These are phyloP conservation scores for Simplicillium aogashimaense DNA, from an alignment of 2,329 filamentous ascomycete species.

Conservation along the genomic window DNA sequence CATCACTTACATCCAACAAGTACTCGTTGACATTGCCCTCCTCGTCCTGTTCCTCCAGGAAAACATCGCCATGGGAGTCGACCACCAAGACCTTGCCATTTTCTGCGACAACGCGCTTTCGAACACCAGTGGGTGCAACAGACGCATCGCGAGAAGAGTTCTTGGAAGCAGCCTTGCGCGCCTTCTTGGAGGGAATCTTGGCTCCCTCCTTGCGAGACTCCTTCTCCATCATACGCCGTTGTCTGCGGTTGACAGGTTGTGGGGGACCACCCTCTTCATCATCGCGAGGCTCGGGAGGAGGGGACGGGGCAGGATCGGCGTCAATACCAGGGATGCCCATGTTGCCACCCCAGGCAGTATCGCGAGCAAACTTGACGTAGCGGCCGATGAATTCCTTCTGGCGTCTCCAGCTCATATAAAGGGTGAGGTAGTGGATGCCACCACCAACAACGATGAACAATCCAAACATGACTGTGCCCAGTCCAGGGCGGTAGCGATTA, in stretches of 20 bases:
- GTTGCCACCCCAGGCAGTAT: slow-evolving; percentile 84
- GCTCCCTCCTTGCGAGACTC: slow-evolving; percentile 63
- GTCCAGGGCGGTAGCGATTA: slow-evolving; percentile 79
- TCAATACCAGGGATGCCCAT: slow-evolving; percentile 60
- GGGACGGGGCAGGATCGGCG: slow-evolving; percentile 27
- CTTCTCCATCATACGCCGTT: slow-evolving; percentile 82
- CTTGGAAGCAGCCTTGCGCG: slow-evolving; percentile 25
- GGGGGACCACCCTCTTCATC: slow-evolving; percentile 38
- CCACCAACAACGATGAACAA: slow-evolving; percentile 78
- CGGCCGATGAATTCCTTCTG: slow-evolving; percentile 85
- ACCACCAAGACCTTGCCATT: slow-evolving; percentile 95
- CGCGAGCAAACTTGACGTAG: slow-evolving; percentile 82
- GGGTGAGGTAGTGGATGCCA: slow-evolving; percentile 73
- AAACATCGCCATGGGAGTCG: slow-evolving; percentile 85
- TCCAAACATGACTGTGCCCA: slow-evolving; percentile 74
- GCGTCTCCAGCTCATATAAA: slow-evolving; percentile 80
- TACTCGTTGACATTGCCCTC: slow-evolving; percentile 78
- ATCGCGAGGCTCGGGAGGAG: slow-evolving; percentile 36
- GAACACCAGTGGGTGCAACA: slow-evolving; percentile 59
- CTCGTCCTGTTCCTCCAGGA: slow-evolving; percentile 83
- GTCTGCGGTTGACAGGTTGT: slow-evolving; percentile 64
- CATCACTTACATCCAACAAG: slow-evolving; percentile 67
- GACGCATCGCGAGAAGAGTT: slow-evolving; percentile 32
- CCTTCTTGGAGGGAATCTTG: slow-evolving; percentile 42
- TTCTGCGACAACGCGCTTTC: slow-evolving; percentile 82